Evolutionary conservation across 1,139 yeast species (phyloP), one percentile per base, ranked within the genome.

Genomic region (Yamadazyma conglobata): DNA sequence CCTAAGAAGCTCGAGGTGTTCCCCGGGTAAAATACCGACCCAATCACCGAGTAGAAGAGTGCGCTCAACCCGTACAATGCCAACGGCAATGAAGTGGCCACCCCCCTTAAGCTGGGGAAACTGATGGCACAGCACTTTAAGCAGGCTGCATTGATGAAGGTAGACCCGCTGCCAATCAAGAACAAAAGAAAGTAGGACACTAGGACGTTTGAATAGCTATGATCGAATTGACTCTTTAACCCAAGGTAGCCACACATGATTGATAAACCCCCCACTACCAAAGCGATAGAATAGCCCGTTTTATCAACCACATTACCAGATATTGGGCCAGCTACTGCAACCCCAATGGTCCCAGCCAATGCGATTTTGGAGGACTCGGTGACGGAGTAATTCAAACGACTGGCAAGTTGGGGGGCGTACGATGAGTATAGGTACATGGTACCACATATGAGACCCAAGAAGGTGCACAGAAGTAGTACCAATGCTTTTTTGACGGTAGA

Each of bases 351-450:
- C 4, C 84, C 86, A 18, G 70, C 55, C 44, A 77, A 61, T 3
- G 83, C 84, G 4, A 79, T 70, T 15, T 65, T 53, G 19, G 79
- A 72, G 9, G 79, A 60, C 34, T 74, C 70, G 1, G 80, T 67
- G 9, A 78, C 84, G 4, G 69, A 50, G 38, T 79, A 67, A 12
- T 58, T 55, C 28, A 79, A 62, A 30, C 61, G 63, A 15, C 58
- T 56, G 3, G 84, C 81, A 39, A 77, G 58, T 46, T 78, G 85
- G 4, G 86, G 84, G 27, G 81, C 77, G 46, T 75, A 78, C 5
- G 81, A 75, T 3, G 78, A 71, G 47, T 72, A 77, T 19, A 76
- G 51, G 47, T 77, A 77, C 50, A 77, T 60, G 5, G 84, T 77
- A 4, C 85, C 85, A 48, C 82, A 59, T 23, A 73, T 74, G 31